Evolutionary conservation across 106 monocot genomes (phyloP).

Genomic region (Dendrobium chrysotoxum): DNA sequence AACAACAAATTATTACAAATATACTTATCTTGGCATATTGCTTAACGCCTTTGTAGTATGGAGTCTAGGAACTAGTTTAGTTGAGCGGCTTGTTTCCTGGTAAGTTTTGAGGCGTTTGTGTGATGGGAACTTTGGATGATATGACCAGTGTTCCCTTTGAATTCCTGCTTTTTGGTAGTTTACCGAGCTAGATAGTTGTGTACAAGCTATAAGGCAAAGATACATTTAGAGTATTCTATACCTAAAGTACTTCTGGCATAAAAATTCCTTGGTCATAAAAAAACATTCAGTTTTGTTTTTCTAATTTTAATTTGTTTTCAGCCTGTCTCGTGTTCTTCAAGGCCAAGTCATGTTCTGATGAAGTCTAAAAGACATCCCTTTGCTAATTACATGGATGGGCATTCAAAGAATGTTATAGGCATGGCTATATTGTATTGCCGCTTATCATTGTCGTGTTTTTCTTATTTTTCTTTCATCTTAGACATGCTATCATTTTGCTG

Average conservation of each 20-base stretch:
- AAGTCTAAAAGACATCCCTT: not conserved
- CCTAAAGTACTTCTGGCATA: too few species aligned
- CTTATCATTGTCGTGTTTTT: too few species aligned
- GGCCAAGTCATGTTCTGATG: not conserved
- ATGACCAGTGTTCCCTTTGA: too few species aligned
- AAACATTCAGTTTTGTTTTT: not conserved
- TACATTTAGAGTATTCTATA: not conserved
- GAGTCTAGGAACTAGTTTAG: not conserved
- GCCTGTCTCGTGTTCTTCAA: not conserved
- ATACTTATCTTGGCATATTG: not conserved
- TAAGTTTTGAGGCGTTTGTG: not conserved
- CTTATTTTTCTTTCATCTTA: too few species aligned
- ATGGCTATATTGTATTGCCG: too few species aligned
- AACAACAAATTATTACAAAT: too few species aligned
- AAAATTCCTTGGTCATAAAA: not conserved
- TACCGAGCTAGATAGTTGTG: not conserved
- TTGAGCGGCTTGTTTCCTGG: not conserved
- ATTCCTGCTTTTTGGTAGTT: not conserved
- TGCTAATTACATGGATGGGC: too few species aligned
- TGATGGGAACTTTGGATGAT: too few species aligned
- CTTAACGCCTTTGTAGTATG: not conserved
- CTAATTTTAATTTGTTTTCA: not conserved
- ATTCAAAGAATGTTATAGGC: too few species aligned
- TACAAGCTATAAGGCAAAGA: not conserved
- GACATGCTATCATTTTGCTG: too few species aligned